Evolutionary conservation across 352 stramenopile genomes (phyloP).

Genomic region (Globisporangium ultimum): DNA sequence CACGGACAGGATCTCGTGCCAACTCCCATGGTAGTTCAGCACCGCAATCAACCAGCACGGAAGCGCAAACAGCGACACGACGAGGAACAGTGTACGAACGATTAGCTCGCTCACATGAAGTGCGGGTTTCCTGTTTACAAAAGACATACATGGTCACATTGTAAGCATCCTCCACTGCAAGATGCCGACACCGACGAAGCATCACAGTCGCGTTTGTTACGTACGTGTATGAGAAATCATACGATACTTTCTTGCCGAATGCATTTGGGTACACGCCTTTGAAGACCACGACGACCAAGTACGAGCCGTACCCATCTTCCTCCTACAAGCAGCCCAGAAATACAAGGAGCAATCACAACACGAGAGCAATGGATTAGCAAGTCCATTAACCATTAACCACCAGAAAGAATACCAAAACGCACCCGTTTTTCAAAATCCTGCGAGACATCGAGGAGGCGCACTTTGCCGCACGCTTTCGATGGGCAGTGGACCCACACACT

Average conservation of each 20-base stretch:
- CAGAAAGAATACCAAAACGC: slow-evolving; percentile 6
- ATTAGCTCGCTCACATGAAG: slow-evolving; percentile 71
- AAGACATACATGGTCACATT: not conserved
- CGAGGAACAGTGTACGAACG: slow-evolving; percentile 51
- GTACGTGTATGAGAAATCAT: slow-evolving; percentile 83
- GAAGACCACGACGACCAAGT: slow-evolving; percentile 58
- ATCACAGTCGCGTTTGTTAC: slow-evolving; percentile 10
- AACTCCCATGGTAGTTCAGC: slow-evolving; percentile 48
- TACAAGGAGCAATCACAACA: not conserved
- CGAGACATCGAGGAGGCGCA: slow-evolving; percentile 64
- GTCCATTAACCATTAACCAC: not conserved
- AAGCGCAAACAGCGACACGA: slow-evolving; percentile 56
- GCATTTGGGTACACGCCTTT: slow-evolving; percentile 73
- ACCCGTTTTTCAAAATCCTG: slow-evolving; percentile 61
- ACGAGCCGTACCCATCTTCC: slow-evolving; percentile 57
- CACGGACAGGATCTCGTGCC: slow-evolving; percentile 49
- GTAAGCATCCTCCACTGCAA: not conserved
- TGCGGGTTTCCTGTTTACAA: slow-evolving; percentile 73
- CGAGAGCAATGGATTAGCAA: not conserved
- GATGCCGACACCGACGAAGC: not conserved
- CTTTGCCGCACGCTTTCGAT: slow-evolving; percentile 35
- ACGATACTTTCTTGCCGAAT: slow-evolving; percentile 60
- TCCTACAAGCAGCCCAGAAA: slow-evolving; percentile 27
- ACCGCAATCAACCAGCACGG: slow-evolving; percentile 73
- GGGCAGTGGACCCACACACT: slow-evolving; percentile 75